A percentile compares a stretch with the other conserved stretches of the same genome.
These are phyloP conservation scores for Brassica juncea DNA, from an alignment of 345 rosid species.

Conservation along the genomic window DNA sequence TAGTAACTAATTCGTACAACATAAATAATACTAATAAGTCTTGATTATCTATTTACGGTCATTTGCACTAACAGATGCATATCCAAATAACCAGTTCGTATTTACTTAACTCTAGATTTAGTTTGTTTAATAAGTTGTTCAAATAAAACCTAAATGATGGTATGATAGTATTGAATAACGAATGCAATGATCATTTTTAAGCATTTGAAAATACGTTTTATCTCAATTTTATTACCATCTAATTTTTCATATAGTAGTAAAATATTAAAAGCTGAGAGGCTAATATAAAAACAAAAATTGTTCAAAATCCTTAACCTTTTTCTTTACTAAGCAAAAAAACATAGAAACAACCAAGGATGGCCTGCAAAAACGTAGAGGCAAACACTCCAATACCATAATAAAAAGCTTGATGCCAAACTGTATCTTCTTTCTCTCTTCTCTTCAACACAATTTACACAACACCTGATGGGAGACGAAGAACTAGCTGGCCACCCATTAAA, in stretches of 20 bases:
- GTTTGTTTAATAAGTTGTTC: neutral
- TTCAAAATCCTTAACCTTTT: conserved; percentile 21
- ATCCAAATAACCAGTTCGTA: neutral
- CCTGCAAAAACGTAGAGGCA: conserved; percentile 17
- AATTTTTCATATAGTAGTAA: neutral
- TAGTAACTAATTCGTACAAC: neutral
- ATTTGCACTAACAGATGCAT: neutral
- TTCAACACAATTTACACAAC: conserved; percentile 54
- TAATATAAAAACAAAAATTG: neutral
- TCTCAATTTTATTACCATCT: too few species aligned
- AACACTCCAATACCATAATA: conserved; percentile 19
- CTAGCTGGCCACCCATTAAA: conserved; percentile 82
- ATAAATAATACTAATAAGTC: neutral
- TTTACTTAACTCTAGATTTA: neutral
- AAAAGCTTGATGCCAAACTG: neutral
- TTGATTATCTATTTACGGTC: neutral
- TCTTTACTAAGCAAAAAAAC: conserved; percentile 7
- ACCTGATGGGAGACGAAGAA: conserved; percentile 88
- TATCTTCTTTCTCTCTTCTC: conserved; percentile 20
- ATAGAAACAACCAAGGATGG: conserved; percentile 4
- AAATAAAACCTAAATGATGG: neutral
- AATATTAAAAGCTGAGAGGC: neutral
- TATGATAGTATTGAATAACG: too few species aligned
- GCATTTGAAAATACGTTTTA: too few species aligned
- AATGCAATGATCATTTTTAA: too few species aligned